phyloP scores from a whole-genome alignment of 192 early-diverging fungal genomes.

The Chytriomyces hyalinus region DNA sequence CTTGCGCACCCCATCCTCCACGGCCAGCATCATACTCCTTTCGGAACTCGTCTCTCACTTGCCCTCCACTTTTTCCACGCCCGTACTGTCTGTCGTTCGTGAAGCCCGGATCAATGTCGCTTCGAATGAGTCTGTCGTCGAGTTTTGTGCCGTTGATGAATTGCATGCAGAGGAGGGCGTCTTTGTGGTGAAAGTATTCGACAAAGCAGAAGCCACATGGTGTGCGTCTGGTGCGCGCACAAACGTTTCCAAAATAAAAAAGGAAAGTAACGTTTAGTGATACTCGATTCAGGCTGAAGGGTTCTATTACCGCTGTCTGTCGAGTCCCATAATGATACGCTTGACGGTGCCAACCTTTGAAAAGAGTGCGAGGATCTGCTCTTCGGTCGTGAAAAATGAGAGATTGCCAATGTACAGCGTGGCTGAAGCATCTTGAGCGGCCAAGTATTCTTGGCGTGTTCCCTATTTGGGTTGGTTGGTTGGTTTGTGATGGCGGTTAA shows the following conservation, averaged over 20 bases:
- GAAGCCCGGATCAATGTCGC: slow-evolving; percentile 96
- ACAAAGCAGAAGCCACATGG: slow-evolving; percentile 99
- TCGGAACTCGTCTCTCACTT: slow-evolving; percentile 94
- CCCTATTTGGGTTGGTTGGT: slow-evolving; percentile 29
- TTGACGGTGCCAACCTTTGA: slow-evolving; percentile 96
- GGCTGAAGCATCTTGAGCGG: slow-evolving; percentile 52
- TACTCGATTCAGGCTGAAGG: background rate
- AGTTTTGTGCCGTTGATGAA: slow-evolving; percentile 94
- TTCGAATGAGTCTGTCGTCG: slow-evolving; percentile 92
- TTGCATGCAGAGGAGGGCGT: slow-evolving; percentile 92
- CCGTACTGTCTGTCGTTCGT: slow-evolving; percentile 92
- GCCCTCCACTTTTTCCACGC: slow-evolving; percentile 91
- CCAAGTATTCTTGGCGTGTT: slow-evolving; percentile 32
- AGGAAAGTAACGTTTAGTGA: too few relatives aligned
- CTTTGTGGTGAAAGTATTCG: slow-evolving; percentile 92
- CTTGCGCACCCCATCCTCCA: slow-evolving; percentile 92
- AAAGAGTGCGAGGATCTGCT: slow-evolving; percentile 96
- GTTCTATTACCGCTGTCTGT: slow-evolving; percentile 48
- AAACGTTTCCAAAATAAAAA: too few relatives aligned
- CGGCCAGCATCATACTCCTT: slow-evolving; percentile 93
- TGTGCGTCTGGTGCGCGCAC: slow-evolving; percentile 72
- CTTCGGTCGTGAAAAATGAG: slow-evolving; percentile 97
- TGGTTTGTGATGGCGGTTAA: background rate
- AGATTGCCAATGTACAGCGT: slow-evolving; percentile 97
- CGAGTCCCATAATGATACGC: slow-evolving; percentile 98